Evolutionary conservation across 495 filamentous ascomycete genomes (phyloP).

Genomic region (Aspergillus avenaceus): DNA sequence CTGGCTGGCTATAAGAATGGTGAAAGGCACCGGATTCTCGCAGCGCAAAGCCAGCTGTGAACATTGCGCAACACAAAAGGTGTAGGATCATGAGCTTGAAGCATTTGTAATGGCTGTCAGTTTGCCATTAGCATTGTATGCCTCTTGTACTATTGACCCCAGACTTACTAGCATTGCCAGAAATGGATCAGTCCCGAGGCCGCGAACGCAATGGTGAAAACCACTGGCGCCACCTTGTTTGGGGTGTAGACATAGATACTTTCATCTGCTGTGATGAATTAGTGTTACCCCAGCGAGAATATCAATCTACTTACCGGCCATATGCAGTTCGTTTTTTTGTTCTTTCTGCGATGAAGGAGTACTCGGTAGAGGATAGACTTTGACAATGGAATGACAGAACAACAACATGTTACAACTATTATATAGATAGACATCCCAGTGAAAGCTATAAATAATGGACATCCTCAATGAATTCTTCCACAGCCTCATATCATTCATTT

Average conservation of each 20-base stretch:
- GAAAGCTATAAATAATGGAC: too few species aligned
- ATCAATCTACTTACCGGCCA: not conserved
- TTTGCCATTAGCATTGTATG: not conserved
- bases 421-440: too few species aligned
- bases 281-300: too few species aligned
- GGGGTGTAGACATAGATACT: constrained; percentile 62
- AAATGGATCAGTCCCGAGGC: constrained; percentile 47
- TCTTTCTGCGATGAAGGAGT: too few species aligned
- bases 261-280: not conserved
- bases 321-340: not conserved
- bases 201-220: constrained; percentile 52
- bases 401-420: too few species aligned
- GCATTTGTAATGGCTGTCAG: constrained; percentile 23
- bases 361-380: too few species aligned
- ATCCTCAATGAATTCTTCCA: too few species aligned
- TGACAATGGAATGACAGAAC: too few species aligned
- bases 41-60: constrained; percentile 48
- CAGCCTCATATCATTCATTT: too few species aligned
- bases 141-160: not conserved
- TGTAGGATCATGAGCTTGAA: constrained; percentile 39
- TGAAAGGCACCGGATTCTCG: constrained; percentile 38
- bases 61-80: constrained; percentile 24
- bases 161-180: constrained; percentile 56
- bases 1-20: constrained; percentile 31
- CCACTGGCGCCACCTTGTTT: constrained; percentile 57